Evolutionary conservation across 176 grass and related monocot species (phyloP).

Genomic region (Leersia perrieri): DNA sequence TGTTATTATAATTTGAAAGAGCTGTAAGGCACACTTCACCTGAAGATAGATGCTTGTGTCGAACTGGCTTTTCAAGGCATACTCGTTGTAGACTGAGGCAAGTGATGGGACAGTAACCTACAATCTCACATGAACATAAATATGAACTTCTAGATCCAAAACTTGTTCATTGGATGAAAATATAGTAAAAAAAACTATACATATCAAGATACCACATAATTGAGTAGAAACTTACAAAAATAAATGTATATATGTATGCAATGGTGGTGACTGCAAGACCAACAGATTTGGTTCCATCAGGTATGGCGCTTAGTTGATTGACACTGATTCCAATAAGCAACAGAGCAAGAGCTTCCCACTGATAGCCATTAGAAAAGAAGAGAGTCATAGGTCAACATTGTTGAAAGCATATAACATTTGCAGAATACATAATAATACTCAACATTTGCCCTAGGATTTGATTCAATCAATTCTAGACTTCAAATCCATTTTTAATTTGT

Average conservation of each 20-base stretch:
- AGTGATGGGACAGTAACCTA: conserved; percentile 94
- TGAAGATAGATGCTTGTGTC: conserved; percentile 98
- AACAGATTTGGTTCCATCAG: conserved; percentile 55
- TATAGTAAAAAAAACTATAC: neutral
- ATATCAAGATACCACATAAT: conserved; percentile 27
- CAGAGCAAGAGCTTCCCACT: conserved; percentile 99
- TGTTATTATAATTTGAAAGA: conserved; percentile 4
- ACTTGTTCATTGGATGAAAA: conserved; percentile 7
- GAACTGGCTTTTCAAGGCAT: conserved; percentile 96
- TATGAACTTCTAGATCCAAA: conserved; percentile 6
- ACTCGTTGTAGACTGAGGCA: conserved; percentile 97
- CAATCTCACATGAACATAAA: conserved; percentile 31
- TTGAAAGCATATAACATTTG: neutral
- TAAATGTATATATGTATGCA: conserved; percentile 84
- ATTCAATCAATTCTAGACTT: neutral
- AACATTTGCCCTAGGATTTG: neutral
- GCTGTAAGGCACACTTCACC: conserved; percentile 35
- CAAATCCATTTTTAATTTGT: neutral
- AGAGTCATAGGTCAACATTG: conserved; percentile 16
- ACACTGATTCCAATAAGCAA: conserved; percentile 97
- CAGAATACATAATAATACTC: neutral
- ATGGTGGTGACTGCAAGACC: conserved; percentile 76
- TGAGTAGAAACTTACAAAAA: conserved; percentile 87
- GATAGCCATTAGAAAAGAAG: conserved; percentile 25
- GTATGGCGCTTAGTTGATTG: conserved; percentile 82